Conservation (phyloP, 2,329 filamentous ascomycete genomes). For the Dendryphion nanum region DNA sequence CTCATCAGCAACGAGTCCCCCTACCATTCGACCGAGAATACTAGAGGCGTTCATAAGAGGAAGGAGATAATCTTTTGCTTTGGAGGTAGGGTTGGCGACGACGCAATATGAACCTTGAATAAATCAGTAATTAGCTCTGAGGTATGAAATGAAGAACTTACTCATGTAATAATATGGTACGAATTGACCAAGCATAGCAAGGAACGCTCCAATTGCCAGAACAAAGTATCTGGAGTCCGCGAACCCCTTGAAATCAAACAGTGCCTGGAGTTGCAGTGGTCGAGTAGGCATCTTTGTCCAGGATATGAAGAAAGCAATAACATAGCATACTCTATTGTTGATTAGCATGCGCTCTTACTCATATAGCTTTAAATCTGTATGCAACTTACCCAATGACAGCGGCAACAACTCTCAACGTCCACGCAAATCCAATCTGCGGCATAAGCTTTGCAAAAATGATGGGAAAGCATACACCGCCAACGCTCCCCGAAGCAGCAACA, state of each 20-base stretch:
- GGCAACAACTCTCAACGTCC: slow-evolving; percentile 6
- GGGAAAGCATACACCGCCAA: slow-evolving; percentile 6
- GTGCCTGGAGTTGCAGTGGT: background rate
- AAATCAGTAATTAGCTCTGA: background rate
- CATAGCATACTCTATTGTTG: slow-evolving; percentile 2
- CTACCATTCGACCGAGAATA: slow-evolving; percentile 6
- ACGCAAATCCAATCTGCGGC: slow-evolving; percentile 6
- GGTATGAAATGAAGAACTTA: slow-evolving; percentile 1
- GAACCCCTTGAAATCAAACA: slow-evolving; percentile 10
- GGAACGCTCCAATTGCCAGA: slow-evolving; percentile 7
- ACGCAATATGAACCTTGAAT: slow-evolving; percentile 3
- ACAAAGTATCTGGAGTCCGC: slow-evolving; percentile 5
- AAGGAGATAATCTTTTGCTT: slow-evolving; percentile 5
- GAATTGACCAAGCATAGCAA: slow-evolving; percentile 6
- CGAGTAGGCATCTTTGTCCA: slow-evolving; percentile 2
- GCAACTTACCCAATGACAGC: slow-evolving; percentile 2
- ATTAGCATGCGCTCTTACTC: background rate
- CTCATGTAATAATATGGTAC: slow-evolving; percentile 10
- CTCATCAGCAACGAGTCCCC: slow-evolving; percentile 4
- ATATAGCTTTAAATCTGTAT: too few relatives aligned
- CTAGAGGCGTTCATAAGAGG: slow-evolving; percentile 7
- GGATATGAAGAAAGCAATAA: slow-evolving; percentile 5
- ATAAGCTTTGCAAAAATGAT: slow-evolving; percentile 5
- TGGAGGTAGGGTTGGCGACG: slow-evolving; percentile 3
- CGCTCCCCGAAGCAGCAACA: slow-evolving; percentile 6